Percentiles rank a stretch among this genome's conserved stretches.
Conservation (phyloP, 164 flowering plant genomes). For the Nymphaea colorata region DNA sequence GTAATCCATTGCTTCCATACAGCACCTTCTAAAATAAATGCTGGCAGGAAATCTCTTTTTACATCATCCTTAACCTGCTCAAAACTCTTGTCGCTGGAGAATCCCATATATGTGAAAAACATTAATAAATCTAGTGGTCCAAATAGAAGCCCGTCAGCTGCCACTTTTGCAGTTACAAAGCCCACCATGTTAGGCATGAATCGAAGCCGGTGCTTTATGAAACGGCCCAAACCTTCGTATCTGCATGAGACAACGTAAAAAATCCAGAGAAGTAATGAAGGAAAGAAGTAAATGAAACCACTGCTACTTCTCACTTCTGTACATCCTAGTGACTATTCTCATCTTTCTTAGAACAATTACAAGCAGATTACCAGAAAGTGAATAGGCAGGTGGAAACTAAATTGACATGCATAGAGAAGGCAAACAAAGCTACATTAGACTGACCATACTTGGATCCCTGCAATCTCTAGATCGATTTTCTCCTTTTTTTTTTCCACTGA, state of each 20-base stretch:
- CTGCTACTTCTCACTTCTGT: too few relatives aligned
- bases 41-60: conserved; percentile 81
- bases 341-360: too few relatives aligned
- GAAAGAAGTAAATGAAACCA: too few relatives aligned
- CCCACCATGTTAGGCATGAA: conserved; percentile 49
- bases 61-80: conserved; percentile 74
- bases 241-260: conserved; percentile 14
- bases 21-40: conserved; percentile 63
- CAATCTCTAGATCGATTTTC: too few relatives aligned
- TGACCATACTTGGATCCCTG: too few relatives aligned
- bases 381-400: too few relatives aligned
- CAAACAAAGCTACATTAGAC: too few relatives aligned
- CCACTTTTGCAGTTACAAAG: conserved; percentile 75
- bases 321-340: too few relatives aligned
- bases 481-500: too few relatives aligned
- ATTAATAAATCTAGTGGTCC: conserved; percentile 72
- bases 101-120: conserved; percentile 88
- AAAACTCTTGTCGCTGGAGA: conserved; percentile 53
- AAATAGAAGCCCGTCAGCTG: conserved; percentile 57
- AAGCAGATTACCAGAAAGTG: too few relatives aligned
- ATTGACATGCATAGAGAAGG: too few relatives aligned
- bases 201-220: conserved; percentile 33
- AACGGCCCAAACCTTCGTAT: conserved; percentile 76
- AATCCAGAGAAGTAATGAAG: too few relatives aligned
- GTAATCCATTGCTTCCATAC: conserved; percentile 53